Conservation (phyloP, 495 filamentous ascomycete species). For the Cudoniella acicularis region DNA sequence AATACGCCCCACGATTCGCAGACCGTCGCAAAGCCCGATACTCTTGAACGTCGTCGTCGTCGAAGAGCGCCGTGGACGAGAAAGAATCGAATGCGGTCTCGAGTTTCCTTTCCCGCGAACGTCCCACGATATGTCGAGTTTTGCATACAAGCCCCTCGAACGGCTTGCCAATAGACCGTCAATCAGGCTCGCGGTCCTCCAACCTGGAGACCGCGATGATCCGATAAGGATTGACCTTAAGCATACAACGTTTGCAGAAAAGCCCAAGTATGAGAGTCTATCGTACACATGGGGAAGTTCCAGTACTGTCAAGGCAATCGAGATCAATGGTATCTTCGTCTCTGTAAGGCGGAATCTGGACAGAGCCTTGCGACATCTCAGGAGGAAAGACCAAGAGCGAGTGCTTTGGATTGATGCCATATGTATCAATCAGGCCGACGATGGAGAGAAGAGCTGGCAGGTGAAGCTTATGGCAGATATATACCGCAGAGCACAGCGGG, state of each 20-base stretch:
- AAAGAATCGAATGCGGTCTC: neutral
- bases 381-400: neutral
- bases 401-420: slow-evolving; percentile 14
- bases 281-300: slow-evolving; percentile 6
- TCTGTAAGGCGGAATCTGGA: slow-evolving; percentile 5
- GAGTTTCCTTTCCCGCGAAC: neutral
- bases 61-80: neutral
- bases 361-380: slow-evolving; percentile 11
- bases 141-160: slow-evolving; percentile 13
- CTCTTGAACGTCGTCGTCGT: neutral
- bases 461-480: slow-evolving; percentile 12
- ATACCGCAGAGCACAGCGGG: slow-evolving; percentile 3
- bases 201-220: neutral
- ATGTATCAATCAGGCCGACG: slow-evolving; percentile 12
- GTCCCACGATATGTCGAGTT: neutral
- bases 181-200: slow-evolving; percentile 10
- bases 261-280: slow-evolving; percentile 9
- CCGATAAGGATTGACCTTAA: slow-evolving; percentile 4
- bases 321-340: slow-evolving; percentile 2
- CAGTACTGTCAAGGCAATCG: neutral
- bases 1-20: neutral
- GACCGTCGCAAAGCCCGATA: neutral
- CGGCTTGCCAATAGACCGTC: neutral
- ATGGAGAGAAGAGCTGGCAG: slow-evolving; percentile 2
- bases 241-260: slow-evolving; percentile 9